Conservation (phyloP, 1,284 basidiomycete species). For the Puccinia brachypodii region DNA sequence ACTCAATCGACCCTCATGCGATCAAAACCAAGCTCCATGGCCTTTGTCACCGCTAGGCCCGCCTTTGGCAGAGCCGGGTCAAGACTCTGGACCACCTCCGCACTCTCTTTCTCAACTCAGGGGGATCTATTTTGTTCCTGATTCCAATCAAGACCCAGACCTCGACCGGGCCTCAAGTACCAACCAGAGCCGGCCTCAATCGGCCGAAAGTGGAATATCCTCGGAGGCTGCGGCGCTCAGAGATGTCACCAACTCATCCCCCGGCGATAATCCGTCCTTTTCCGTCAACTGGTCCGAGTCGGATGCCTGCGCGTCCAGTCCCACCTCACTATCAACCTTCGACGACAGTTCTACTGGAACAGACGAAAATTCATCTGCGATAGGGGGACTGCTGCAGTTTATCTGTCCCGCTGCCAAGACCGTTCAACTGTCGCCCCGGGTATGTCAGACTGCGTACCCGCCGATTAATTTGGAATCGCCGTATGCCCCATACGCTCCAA, state of each 20-base stretch:
- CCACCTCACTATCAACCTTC: constrained; percentile 1
- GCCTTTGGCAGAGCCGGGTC: no score
- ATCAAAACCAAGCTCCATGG: not conserved
- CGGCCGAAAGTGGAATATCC: not conserved
- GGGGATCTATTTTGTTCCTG: constrained; percentile 16
- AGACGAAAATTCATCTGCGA: not conserved
- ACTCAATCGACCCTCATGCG: not conserved
- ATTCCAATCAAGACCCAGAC: constrained; percentile 26
- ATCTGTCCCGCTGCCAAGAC: not conserved
- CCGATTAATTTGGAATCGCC: constrained; percentile 35
- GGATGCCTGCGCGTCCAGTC: not conserved
- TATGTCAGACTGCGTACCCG: constrained; percentile 28
- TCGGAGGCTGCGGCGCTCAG: not conserved
- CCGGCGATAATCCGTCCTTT: not conserved
- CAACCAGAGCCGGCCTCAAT: not conserved
- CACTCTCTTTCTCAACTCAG: constrained; percentile 5
- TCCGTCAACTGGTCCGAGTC: constrained; percentile 8
- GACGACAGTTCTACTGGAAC: constrained; percentile 12
- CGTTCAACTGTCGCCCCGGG: constrained; percentile 3
- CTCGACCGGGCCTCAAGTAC: constrained; percentile 4
- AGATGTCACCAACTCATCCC: not conserved
- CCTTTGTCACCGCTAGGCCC: not conserved
- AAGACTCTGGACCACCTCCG: not conserved
- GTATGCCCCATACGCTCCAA: constrained; percentile 35
- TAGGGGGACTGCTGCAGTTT: not conserved